These are phyloP conservation scores for Didymellaceae sp. DNA, from an alignment of 2,329 filamentous ascomycete species.

Conservation along the genomic window DNA sequence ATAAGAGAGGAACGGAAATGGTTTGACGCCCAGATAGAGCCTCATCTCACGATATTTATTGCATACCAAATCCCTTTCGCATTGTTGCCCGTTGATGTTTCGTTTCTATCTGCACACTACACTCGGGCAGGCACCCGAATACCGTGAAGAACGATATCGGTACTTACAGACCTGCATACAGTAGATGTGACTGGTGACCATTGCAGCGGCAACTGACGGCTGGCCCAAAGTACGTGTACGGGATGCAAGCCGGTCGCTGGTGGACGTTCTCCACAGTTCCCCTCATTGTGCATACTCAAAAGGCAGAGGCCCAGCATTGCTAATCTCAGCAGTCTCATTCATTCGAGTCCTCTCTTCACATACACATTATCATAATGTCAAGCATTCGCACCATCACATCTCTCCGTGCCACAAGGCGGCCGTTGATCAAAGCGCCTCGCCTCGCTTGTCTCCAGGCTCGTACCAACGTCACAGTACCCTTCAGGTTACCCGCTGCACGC, in stretches of 20 bases:
- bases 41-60: conserved; percentile 6
- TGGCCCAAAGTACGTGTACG: conserved; percentile 11
- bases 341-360: conserved; percentile 3
- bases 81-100: conserved; percentile 10
- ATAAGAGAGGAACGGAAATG: not conserved
- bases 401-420: conserved; percentile 19
- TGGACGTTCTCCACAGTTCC: conserved; percentile 16
- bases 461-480: conserved; percentile 37
- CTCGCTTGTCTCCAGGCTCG: conserved; percentile 27
- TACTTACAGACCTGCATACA: not conserved
- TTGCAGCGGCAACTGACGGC: conserved; percentile 22
- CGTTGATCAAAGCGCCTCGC: conserved; percentile 18
- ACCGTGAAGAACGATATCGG: conserved; percentile 6
- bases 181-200: conserved; percentile 8
- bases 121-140: conserved; percentile 12
- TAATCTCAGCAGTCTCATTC: conserved; percentile 6
- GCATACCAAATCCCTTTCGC: conserved; percentile 5
- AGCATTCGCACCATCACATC: conserved; percentile 25
- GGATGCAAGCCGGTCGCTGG: conserved; percentile 12
- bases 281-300: conserved; percentile 20
- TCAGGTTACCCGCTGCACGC: conserved; percentile 34
- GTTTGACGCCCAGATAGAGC: not conserved
- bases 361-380: conserved; percentile 20
- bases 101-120: not conserved
- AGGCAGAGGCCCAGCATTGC: conserved; percentile 14